Percentiles rank a stretch among this genome's conserved stretches.
Conservation (phyloP, 192 early-diverging fungal species). For the Mortierella antarctica region DNA sequence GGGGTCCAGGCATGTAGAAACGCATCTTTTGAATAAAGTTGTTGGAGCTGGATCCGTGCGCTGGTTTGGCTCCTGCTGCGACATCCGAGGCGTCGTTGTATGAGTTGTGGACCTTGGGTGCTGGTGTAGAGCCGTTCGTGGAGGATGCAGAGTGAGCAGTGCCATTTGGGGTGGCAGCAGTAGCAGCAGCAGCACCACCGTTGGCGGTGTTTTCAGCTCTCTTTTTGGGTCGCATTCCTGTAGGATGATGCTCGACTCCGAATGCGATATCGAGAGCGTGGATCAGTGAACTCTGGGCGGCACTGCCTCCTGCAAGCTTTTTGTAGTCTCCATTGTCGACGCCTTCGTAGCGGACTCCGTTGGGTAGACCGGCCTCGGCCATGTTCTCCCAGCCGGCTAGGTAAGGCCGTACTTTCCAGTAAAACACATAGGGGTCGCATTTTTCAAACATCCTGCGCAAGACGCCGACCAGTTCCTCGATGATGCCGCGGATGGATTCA, state of each 20-base stretch:
- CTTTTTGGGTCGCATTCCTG: slow-evolving; percentile 56
- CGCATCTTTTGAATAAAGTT: slow-evolving; percentile 91
- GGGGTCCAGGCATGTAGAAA: slow-evolving; percentile 89
- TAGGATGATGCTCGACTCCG: slow-evolving; percentile 89
- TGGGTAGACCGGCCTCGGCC: slow-evolving; percentile 83
- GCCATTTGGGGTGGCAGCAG: slow-evolving; percentile 1
- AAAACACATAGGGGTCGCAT: slow-evolving; percentile 96
- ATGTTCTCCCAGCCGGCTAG: slow-evolving; percentile 93
- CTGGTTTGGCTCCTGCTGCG: background rate
- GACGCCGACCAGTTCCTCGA: slow-evolving; percentile 63
- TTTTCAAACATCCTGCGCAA: slow-evolving; percentile 89
- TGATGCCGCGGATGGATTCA: slow-evolving; percentile 61
- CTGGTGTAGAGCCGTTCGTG: background rate
- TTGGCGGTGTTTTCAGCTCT: background rate
- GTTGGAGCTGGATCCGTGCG: slow-evolving; percentile 57
- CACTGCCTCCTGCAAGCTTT: slow-evolving; percentile 90
- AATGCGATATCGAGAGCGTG: slow-evolving; percentile 91
- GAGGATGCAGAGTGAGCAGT: background rate
- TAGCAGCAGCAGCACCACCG: background rate
- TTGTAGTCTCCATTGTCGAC: slow-evolving; percentile 83
- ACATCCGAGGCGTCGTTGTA: slow-evolving; percentile 14
- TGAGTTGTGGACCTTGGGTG: slow-evolving; percentile 10
- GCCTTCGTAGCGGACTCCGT: slow-evolving; percentile 94
- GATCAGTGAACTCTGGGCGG: slow-evolving; percentile 94
- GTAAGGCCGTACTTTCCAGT: slow-evolving; percentile 91